Conservation (phyloP, 768 basidiomycete species). For the Gelatoporia subvermispora region DNA sequence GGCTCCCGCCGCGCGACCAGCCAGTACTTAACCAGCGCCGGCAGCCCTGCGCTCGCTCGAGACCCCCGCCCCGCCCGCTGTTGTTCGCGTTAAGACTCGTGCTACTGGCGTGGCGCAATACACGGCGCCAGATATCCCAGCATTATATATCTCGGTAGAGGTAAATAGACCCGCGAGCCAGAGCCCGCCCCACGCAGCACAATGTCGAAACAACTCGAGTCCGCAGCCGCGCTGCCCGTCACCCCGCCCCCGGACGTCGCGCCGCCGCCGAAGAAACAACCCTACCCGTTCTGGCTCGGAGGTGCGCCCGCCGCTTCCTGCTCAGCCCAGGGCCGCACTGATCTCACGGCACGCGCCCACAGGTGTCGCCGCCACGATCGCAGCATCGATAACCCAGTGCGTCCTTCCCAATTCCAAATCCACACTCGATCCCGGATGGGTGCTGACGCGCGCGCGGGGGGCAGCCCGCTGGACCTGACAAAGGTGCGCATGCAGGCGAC, state of each 20-base stretch:
- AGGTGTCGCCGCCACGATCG: conserved; percentile 80
- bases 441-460: neutral
- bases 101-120: too few relatives aligned
- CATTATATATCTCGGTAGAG: too few relatives aligned
- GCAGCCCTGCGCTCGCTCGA: too few relatives aligned
- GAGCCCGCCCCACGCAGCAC: neutral
- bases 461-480: conserved; percentile 82
- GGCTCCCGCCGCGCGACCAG: too few relatives aligned
- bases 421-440: neutral
- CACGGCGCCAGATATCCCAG: too few relatives aligned
- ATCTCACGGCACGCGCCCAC: conserved; percentile 3
- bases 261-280: conserved; percentile 44
- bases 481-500: conserved; percentile 91
- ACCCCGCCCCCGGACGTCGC: neutral
- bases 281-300: conserved; percentile 85
- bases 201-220: conserved; percentile 3
- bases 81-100: too few relatives aligned
- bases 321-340: neutral
- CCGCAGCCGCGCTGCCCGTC: conserved; percentile 3
- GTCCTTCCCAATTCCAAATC: conserved; percentile 20
- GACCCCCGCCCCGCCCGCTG: too few relatives aligned
- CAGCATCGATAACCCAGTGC: conserved; percentile 84
- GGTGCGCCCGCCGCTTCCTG: conserved; percentile 35
- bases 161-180: too few relatives aligned
- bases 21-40: too few relatives aligned